Percentiles rank a stretch among this genome's conserved stretches.
These are phyloP conservation scores for Sugiyamaella americana DNA, from an alignment of 805 yeast species.

Conservation along the genomic window DNA sequence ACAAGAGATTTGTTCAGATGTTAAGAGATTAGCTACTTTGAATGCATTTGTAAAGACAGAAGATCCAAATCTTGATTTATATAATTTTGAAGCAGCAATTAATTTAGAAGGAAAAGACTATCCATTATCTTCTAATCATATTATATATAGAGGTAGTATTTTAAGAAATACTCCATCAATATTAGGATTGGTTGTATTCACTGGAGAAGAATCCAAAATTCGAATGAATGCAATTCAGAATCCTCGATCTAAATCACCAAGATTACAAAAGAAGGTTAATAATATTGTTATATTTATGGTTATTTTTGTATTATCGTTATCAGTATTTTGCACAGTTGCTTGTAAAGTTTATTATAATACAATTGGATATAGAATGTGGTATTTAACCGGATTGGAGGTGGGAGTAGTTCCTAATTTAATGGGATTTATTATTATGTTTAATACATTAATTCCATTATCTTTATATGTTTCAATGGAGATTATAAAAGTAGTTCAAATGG, in stretches of 20 bases:
- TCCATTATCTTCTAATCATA: slow-evolving; percentile 73
- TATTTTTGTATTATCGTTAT: slow-evolving; percentile 60
- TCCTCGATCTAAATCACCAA: slow-evolving; percentile 90
- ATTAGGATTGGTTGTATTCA: slow-evolving; percentile 78
- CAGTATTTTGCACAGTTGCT: slow-evolving; percentile 79
- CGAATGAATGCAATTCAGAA: slow-evolving; percentile 90
- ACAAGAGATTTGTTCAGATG: slow-evolving; percentile 44
- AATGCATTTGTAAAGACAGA: slow-evolving; percentile 61
- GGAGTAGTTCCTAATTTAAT: slow-evolving; percentile 85
- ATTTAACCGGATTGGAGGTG: slow-evolving; percentile 62
- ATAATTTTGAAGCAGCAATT: slow-evolving; percentile 75
- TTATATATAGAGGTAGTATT: slow-evolving; percentile 87
- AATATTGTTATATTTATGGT: slow-evolving; percentile 85
- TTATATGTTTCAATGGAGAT: slow-evolving; percentile 95
- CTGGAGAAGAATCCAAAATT: slow-evolving; percentile 94
- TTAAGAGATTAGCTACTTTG: slow-evolving; percentile 37
- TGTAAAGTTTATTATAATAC: slow-evolving; percentile 48
- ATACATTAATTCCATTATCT: slow-evolving; percentile 90
- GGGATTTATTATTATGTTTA: slow-evolving; percentile 97
- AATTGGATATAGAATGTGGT: slow-evolving; percentile 55
- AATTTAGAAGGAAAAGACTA: slow-evolving; percentile 36
- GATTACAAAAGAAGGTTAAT: slow-evolving; percentile 77
- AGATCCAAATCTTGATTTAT: slow-evolving; percentile 87
- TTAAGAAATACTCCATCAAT: slow-evolving; percentile 73
- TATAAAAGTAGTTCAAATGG: slow-evolving; percentile 80